Evolutionary conservation across 345 rosid genomes (phyloP), one percentile per base, ranked within the genome.

Genomic region (Heritiera littoralis): DNA sequence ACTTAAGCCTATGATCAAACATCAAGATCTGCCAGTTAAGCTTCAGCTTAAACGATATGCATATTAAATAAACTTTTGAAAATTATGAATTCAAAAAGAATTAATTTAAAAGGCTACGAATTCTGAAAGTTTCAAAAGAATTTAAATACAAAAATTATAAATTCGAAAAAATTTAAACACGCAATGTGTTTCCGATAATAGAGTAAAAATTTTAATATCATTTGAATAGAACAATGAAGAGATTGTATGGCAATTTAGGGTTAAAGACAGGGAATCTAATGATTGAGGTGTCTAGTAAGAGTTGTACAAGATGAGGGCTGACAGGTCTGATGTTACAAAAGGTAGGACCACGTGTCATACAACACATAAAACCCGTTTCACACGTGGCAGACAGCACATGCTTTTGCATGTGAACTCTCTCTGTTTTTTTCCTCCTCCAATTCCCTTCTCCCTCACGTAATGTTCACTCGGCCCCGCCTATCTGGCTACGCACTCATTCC

Each of bases 321-420:
- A 72, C 45, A 72, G 41, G 60, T 12, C 32, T 49, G 23, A 69
- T 41, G 51, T 7, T 69, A 69, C 73, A 43, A 45, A 60, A 46
- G n/a, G 69, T 40, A 18, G n/a, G 75, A 49, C 59, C 75, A 48
- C 20, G 43, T 48, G 60, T 49, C 59, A 23, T 30, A 6, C 4
- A 48, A 23, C n/a, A 30, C 1, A 6, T 10, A 23, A 6, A 40
- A 1, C 14, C 3, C 51, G 18, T 1, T 48, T 55, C 30, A 73
- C 32, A 55, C 64, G 77, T 59, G 38, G 66, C 40, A 40, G 18
- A 12, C 0, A 41, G 38, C 68, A 58, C 66, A 58, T 74, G 77
- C 40, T 20, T 58, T 51, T 30, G 60, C 59, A 49, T 60, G 75
- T 71, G 59, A 71, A 49, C n/a, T 46, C 75, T 46, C 40, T 23